phyloP scores from a whole-genome alignment of 2,329 filamentous ascomycete species.

The Aspergillus brunneoviolaceus region DNA sequence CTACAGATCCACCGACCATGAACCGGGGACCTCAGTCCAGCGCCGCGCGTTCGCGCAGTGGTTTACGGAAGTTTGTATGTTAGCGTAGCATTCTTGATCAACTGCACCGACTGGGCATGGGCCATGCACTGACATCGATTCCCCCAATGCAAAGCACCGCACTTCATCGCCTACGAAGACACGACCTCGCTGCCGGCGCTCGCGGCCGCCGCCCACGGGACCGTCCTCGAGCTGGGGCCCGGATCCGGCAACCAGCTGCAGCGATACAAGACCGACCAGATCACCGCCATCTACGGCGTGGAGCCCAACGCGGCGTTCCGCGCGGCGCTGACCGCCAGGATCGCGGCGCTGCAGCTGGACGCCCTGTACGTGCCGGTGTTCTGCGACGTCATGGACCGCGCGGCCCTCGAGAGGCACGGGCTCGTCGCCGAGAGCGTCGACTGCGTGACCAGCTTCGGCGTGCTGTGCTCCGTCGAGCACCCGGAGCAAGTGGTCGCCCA shows the following conservation, averaged over 20 bases:
- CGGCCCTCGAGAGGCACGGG: slow-evolving; percentile 38
- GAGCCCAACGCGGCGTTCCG: slow-evolving; percentile 43
- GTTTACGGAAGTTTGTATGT: neutral
- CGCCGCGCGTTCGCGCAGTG: neutral
- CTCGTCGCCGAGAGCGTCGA: slow-evolving; percentile 38
- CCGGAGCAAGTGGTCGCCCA: slow-evolving; percentile 20
- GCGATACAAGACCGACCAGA: slow-evolving; percentile 33
- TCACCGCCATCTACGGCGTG: slow-evolving; percentile 42
- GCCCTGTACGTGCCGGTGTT: slow-evolving; percentile 42
- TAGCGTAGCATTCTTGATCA: too few species aligned
- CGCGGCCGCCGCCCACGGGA: slow-evolving; percentile 33
- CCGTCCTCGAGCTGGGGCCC: slow-evolving; percentile 48
- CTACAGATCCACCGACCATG: neutral
- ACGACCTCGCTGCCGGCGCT: slow-evolving; percentile 34
- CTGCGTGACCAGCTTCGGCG: slow-evolving; percentile 45
- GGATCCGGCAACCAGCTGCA: slow-evolving; percentile 47
- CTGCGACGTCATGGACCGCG: slow-evolving; percentile 43
- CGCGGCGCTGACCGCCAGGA: slow-evolving; percentile 30
- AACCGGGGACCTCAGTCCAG: neutral
- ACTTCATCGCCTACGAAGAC: slow-evolving; percentile 35
- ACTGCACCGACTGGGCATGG: too few species aligned
- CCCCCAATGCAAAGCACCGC: neutral
- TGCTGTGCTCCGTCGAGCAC: slow-evolving; percentile 44
- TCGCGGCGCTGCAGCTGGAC: slow-evolving; percentile 30
- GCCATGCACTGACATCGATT: too few species aligned